phyloP scores from a whole-genome alignment of 106 monocot species.

The Platanthera guangdongensis region DNA sequence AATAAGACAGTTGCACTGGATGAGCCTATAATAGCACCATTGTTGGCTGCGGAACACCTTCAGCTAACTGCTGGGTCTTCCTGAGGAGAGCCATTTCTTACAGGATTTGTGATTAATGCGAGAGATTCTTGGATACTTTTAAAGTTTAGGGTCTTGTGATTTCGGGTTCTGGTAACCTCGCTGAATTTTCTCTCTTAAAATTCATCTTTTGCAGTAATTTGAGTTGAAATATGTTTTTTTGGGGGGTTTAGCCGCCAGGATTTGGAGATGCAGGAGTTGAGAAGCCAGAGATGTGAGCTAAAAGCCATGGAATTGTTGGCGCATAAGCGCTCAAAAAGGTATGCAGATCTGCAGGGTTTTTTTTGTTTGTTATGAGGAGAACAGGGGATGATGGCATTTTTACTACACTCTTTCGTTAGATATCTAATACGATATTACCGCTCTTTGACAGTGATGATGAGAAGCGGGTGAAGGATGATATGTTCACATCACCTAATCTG shows the following conservation, averaged over 20 bases:
- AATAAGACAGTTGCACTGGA: background rate
- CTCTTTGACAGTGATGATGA: slow-evolving; percentile 41
- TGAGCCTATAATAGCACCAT: slow-evolving; percentile 5
- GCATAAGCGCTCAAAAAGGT: slow-evolving; percentile 69
- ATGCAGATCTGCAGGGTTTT: background rate
- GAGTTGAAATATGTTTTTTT: background rate
- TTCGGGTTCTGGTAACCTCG: background rate
- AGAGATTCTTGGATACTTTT: background rate
- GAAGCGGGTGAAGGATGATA: slow-evolving; percentile 17
- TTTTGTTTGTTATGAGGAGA: background rate
- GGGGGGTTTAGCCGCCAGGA: background rate
- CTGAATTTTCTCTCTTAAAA: background rate
- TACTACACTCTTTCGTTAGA: background rate
- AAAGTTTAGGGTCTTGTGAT: background rate
- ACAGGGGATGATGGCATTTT: background rate
- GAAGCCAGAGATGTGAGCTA: slow-evolving; percentile 2
- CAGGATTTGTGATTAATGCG: background rate
- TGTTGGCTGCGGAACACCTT: slow-evolving; percentile 8
- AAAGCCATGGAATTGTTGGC: slow-evolving; percentile 15
- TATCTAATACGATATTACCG: background rate
- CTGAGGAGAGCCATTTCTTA: background rate
- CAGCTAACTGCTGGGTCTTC: background rate
- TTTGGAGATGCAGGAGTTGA: background rate
- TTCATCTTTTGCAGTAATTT: background rate
- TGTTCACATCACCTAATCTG: slow-evolving; percentile 20